Evolutionary conservation across 1,139 yeast species (phyloP).

Genomic region (Scheffersomyces parashehatae): DNA sequence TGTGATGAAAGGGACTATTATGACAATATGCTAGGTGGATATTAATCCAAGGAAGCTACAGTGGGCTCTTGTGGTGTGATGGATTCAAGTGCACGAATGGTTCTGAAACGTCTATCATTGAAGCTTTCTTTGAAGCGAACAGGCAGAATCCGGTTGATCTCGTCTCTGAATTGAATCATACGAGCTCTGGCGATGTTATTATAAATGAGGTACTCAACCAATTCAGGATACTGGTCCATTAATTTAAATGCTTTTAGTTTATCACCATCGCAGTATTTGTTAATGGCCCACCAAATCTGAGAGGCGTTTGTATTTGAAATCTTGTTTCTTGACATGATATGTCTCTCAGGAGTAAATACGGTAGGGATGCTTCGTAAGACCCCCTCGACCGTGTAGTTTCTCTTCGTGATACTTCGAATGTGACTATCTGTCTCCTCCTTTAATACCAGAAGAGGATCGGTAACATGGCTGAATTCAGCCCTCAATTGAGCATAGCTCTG

Average conservation of each 20-base stretch:
- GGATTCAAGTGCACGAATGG: conserved; percentile 14
- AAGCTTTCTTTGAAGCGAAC: conserved; percentile 20
- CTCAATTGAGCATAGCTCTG: conserved; percentile 6
- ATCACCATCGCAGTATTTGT: conserved; percentile 17
- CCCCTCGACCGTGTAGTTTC: conserved; percentile 5
- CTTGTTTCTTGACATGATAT: conserved; percentile 19
- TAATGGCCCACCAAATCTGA: conserved; percentile 18
- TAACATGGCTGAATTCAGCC: conserved; percentile 9
- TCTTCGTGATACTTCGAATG: background rate
- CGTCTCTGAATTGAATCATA: conserved; percentile 21
- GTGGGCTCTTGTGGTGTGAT: too few species aligned
- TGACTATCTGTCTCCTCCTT: conserved; percentile 7
- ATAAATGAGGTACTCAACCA: conserved; percentile 30
- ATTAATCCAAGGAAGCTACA: too few species aligned
- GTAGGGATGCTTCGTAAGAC: conserved; percentile 19
- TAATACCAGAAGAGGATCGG: conserved; percentile 9
- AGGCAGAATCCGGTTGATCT: conserved; percentile 22
- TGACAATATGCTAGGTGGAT: too few species aligned
- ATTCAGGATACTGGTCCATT: conserved; percentile 35
- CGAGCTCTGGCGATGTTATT: conserved; percentile 19
- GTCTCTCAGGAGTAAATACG: conserved; percentile 28
- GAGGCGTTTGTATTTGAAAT: conserved; percentile 17
- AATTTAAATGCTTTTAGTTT: conserved; percentile 20
- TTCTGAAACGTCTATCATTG: conserved; percentile 21
- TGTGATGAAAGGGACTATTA: too few species aligned